A percentile compares a stretch with the other conserved stretches of the same genome.
These are phyloP conservation scores for Ustulina deusta DNA, from an alignment of 2,329 filamentous ascomycete species.

Conservation along the genomic window DNA sequence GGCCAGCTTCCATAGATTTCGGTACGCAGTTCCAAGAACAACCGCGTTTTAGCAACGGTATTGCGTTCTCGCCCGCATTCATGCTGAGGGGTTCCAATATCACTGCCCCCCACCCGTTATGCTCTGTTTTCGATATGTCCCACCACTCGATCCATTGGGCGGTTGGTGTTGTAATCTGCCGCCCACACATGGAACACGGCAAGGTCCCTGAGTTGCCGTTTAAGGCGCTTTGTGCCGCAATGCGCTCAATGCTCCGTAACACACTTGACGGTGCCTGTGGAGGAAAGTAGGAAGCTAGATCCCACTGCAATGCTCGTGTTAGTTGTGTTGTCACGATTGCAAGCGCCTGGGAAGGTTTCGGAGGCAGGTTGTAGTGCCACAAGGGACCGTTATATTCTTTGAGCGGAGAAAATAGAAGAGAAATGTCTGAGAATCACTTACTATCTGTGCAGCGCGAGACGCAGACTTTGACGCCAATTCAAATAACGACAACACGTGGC, in stretches of 20 bases:
- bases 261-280: constrained; percentile 56
- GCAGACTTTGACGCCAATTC: constrained; percentile 64
- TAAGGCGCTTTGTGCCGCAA: constrained; percentile 56
- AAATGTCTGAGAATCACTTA: constrained; percentile 11
- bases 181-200: constrained; percentile 64
- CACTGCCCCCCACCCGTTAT: not conserved
- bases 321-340: constrained; percentile 8
- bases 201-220: constrained; percentile 58
- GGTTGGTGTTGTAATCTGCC: constrained; percentile 62
- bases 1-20: constrained; percentile 24
- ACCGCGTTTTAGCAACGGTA: constrained; percentile 45
- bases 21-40: constrained; percentile 40
- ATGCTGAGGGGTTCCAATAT: constrained; percentile 30
- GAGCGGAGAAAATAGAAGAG: not conserved
- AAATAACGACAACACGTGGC: constrained; percentile 62
- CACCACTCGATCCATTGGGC: constrained; percentile 75
- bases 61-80: constrained; percentile 31
- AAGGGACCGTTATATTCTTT: not conserved
- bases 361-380: not conserved
- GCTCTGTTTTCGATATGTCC: constrained; percentile 50
- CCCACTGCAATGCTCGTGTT: constrained; percentile 41
- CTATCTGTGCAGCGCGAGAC: constrained; percentile 57
- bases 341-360: not conserved
- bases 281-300: constrained; percentile 59
- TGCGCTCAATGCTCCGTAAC: constrained; percentile 55